phyloP scores from a whole-genome alignment of 2,329 filamentous ascomycete species.

The Apiospora saccharicola region DNA sequence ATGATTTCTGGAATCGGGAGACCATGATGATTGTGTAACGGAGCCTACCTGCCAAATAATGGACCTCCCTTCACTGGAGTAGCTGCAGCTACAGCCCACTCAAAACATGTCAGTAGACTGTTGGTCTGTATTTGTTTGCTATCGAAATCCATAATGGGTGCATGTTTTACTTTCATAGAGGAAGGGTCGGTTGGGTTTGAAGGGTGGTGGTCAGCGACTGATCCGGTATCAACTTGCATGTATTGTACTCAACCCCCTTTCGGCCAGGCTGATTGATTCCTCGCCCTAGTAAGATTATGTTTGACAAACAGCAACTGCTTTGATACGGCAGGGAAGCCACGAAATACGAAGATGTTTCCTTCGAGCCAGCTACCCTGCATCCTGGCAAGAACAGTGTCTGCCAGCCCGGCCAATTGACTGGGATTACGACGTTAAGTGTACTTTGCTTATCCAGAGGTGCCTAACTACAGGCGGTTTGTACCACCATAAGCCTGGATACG shows the following conservation, averaged over 20 bases:
- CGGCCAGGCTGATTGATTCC: background rate
- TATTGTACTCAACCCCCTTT: background rate
- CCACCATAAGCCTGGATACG: background rate
- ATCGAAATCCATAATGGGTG: background rate
- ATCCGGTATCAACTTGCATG: background rate
- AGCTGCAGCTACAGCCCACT: too few relatives aligned
- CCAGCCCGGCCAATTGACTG: background rate
- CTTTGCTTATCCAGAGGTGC: background rate
- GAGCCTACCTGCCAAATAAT: too few relatives aligned
- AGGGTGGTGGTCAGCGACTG: background rate
- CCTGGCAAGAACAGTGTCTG: too few relatives aligned
- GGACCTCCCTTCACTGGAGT: too few relatives aligned
- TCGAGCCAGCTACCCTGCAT: background rate
- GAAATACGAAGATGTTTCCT: background rate
- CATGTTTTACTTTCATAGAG: background rate
- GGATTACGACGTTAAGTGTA: background rate
- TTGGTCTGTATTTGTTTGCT: background rate
- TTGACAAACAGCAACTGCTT: background rate
- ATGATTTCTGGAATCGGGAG: background rate
- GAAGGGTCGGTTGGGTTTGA: background rate
- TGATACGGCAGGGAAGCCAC: too few relatives aligned
- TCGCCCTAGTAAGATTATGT: too few relatives aligned
- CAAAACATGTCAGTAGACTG: background rate
- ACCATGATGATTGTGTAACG: background rate
- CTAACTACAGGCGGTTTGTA: background rate